phyloP scores from a whole-genome alignment of 176 grass and related monocot genomes.

The Aechmea fasciata region DNA sequence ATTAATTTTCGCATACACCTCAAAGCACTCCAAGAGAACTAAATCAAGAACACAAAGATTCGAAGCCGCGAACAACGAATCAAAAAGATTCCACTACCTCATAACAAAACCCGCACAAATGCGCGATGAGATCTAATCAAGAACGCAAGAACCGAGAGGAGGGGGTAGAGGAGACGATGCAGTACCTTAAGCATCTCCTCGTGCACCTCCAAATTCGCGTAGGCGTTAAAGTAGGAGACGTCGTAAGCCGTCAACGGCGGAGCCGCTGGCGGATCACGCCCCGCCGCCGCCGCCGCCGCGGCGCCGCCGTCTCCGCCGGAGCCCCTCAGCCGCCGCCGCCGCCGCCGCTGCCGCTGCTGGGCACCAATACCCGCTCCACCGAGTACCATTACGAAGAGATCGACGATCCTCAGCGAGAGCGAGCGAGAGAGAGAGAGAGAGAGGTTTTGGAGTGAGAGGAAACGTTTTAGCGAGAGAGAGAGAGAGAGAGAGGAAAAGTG shows the following conservation, averaged over 20 bases:
- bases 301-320: conserved; percentile 1
- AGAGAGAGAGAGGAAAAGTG: background rate
- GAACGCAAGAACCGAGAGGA: background rate
- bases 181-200: conserved; percentile 95
- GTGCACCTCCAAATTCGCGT: conserved; percentile 77
- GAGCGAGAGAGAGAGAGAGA: conserved; percentile 17
- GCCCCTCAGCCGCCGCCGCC: conserved; percentile 40
- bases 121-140: background rate
- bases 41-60: too few species aligned
- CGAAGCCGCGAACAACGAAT: too few species aligned
- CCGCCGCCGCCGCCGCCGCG: conserved; percentile 5
- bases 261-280: conserved; percentile 9
- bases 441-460: background rate
- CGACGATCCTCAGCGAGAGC: conserved; percentile 5
- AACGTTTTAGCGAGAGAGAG: background rate
- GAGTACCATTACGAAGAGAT: conserved; percentile 30
- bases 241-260: conserved; percentile 85
- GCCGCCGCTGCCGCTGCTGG: conserved; percentile 44
- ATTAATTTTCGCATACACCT: too few species aligned
- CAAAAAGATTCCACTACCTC: too few species aligned
- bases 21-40: too few species aligned
- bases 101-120: too few species aligned
- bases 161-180: background rate
- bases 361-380: conserved; percentile 34
- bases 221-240: conserved; percentile 83